phyloP scores from a whole-genome alignment of 257 asterid species.

The Ilex aquifolium region DNA sequence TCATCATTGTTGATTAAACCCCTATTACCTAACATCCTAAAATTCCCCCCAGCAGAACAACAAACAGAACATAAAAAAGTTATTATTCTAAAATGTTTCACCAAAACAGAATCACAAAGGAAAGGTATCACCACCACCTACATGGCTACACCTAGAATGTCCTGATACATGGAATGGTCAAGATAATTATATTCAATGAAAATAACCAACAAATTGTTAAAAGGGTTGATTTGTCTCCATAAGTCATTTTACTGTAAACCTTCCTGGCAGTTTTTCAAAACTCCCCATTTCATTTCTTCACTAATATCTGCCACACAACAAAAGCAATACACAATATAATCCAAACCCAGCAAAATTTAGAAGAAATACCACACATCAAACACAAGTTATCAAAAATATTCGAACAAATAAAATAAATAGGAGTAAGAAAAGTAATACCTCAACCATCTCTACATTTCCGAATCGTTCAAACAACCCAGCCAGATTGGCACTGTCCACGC shows the following conservation, averaged over 20 bases:
- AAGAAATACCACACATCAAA: not conserved
- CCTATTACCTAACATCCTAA: not conserved
- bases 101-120: too few relatives aligned
- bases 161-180: too few relatives aligned
- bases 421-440: slow-evolving; percentile 36
- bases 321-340: not conserved
- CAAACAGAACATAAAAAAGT: not conserved
- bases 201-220: too few relatives aligned
- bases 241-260: too few relatives aligned
- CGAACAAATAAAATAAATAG: not conserved
- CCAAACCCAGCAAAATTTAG: not conserved
- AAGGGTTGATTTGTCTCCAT: too few relatives aligned
- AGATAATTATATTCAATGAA: too few relatives aligned
- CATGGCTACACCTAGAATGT: too few relatives aligned
- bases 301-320: too few relatives aligned
- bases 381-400: not conserved
- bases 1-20: not conserved
- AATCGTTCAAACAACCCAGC: slow-evolving; percentile 76
- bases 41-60: not conserved
- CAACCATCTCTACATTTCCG: slow-evolving; percentile 89
- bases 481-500: slow-evolving; percentile 65
- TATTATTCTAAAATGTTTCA: not conserved
- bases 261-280: too few relatives aligned
- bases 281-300: too few relatives aligned
- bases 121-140: too few relatives aligned